Conservation (phyloP, 1,139 yeast species). For the Nakaseomyces delphensis region DNA sequence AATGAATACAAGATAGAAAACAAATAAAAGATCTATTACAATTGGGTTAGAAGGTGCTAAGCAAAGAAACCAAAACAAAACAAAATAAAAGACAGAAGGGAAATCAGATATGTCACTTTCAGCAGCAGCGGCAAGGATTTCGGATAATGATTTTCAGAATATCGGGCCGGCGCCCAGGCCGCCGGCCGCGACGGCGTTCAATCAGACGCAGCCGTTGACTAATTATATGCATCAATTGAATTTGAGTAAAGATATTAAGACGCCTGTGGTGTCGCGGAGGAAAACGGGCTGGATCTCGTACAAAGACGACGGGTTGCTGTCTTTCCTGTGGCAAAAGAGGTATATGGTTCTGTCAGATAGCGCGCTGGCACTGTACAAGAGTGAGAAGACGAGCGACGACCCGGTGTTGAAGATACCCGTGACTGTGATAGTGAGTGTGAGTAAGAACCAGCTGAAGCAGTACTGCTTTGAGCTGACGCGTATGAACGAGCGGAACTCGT, state of each 20-base stretch:
- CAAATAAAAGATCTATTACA: neutral
- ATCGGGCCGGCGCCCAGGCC: conserved; percentile 40
- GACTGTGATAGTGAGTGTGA: conserved; percentile 44
- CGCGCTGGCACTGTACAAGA: conserved; percentile 63
- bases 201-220: conserved; percentile 29
- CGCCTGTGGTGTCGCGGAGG: conserved; percentile 11
- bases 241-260: conserved; percentile 19
- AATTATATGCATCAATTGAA: conserved; percentile 22
- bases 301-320: conserved; percentile 77
- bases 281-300: conserved; percentile 77
- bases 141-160: conserved; percentile 35
- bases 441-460: conserved; percentile 56
- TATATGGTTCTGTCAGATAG: conserved; percentile 67
- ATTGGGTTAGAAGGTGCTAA: neutral
- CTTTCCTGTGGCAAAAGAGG: conserved; percentile 85
- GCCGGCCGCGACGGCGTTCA: conserved; percentile 26
- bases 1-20: no score
- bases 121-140: conserved; percentile 39
- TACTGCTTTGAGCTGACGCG: conserved; percentile 72
- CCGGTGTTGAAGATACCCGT: conserved; percentile 44
- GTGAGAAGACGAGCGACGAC: conserved; percentile 40
- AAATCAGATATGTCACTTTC: conserved; percentile 33
- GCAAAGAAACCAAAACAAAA: neutral
- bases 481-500: conserved; percentile 19
- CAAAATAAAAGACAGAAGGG: conserved; percentile 9